phyloP scores from a whole-genome alignment of 495 filamentous ascomycete species.

The Hypoxylon crocopeplum region DNA sequence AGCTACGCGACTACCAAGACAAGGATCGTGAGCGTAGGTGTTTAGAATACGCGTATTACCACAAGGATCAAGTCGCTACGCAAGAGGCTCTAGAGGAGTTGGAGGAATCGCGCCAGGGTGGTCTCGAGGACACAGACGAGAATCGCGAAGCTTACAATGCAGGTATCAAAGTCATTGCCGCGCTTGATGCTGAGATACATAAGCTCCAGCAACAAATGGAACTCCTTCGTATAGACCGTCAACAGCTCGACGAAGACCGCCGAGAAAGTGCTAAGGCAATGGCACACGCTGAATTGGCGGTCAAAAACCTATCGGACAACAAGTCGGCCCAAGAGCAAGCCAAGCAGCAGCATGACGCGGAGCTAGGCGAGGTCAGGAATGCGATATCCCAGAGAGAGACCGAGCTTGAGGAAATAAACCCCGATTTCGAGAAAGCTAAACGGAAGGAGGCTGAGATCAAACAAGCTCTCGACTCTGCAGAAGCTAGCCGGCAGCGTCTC shows the following conservation, averaged over 20 bases:
- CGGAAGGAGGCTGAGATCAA: conserved; percentile 73
- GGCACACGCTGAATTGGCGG: conserved; percentile 84
- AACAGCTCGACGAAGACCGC: conserved; percentile 87
- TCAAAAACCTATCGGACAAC: conserved; percentile 80
- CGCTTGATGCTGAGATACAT: conserved; percentile 77
- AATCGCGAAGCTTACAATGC: conserved; percentile 77
- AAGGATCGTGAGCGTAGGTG: conserved; percentile 93
- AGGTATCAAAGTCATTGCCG: conserved; percentile 79
- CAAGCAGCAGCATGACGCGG: conserved; percentile 70
- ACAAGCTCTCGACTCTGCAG: conserved; percentile 74
- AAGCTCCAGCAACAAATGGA: conserved; percentile 82
- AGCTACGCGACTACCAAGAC: conserved; percentile 88
- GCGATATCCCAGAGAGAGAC: conserved; percentile 78
- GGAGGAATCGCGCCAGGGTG: conserved; percentile 79
- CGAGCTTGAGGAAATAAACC: conserved; percentile 74
- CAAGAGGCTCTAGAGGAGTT: conserved; percentile 78
- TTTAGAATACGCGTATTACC: conserved; percentile 92
- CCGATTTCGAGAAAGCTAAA: conserved; percentile 76
- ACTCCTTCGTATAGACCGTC: conserved; percentile 84
- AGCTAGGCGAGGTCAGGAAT: conserved; percentile 73
- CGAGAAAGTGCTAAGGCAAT: conserved; percentile 75
- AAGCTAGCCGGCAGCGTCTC: conserved; percentile 76
- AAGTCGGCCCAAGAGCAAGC: conserved; percentile 79
- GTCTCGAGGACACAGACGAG: conserved; percentile 82
- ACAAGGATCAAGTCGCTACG: conserved; percentile 83